Evolutionary conservation across 73 alveolate species (phyloP).

Genomic region (Durusdinium trenchii): DNA sequence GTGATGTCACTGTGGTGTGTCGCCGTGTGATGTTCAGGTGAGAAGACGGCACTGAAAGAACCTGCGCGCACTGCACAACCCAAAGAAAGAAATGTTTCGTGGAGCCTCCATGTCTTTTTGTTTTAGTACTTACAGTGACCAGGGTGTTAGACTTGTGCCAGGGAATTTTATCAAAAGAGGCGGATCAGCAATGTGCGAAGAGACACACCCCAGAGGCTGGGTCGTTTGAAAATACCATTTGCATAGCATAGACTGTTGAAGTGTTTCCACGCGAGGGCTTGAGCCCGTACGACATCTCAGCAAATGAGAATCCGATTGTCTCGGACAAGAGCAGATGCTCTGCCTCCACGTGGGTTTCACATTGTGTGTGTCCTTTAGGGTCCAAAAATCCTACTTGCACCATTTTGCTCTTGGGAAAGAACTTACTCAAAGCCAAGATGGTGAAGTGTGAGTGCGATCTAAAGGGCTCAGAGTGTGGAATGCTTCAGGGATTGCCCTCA

Average conservation of each 20-base stretch:
- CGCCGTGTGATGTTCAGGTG: not conserved
- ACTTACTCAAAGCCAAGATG: too few relatives aligned
- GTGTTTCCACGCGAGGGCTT: not conserved
- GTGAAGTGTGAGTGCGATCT: too few relatives aligned
- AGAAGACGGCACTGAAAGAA: not conserved
- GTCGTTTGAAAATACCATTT: not conserved
- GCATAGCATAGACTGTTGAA: not conserved
- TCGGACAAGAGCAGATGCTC: too few relatives aligned
- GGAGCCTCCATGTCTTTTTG: not conserved
- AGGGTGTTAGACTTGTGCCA: not conserved
- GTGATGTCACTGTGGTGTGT: too few relatives aligned
- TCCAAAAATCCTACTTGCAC: too few relatives aligned
- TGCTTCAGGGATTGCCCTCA: too few relatives aligned
- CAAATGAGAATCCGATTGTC: not conserved
- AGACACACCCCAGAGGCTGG: slow-evolving; percentile 63
- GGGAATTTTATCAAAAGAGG: slow-evolving; percentile 88
- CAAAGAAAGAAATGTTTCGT: slow-evolving; percentile 50
- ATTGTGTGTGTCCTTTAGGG: too few relatives aligned
- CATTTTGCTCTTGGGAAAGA: too few relatives aligned
- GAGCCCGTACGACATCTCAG: not conserved
- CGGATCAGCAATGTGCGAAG: slow-evolving; percentile 88
- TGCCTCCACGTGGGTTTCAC: too few relatives aligned
- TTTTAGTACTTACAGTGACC: not conserved
- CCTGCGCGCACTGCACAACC: not conserved
- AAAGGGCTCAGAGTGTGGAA: too few relatives aligned